Conservation (phyloP, 768 basidiomycete species). For the Amylocystis lapponica region DNA sequence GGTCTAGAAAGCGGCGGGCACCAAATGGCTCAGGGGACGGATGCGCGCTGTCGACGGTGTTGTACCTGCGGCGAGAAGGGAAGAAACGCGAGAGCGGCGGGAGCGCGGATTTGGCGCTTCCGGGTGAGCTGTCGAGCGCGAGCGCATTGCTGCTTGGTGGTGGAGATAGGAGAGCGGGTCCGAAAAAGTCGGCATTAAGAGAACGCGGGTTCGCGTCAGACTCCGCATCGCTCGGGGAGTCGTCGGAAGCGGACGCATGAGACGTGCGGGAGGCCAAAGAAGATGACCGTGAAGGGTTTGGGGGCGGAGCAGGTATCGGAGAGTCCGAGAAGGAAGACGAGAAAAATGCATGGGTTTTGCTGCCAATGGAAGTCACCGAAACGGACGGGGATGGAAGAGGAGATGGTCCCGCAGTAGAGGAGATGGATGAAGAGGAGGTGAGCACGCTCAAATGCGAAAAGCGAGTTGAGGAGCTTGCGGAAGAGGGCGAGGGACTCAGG, state of each 20-base stretch:
- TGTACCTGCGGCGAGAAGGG: conserved; percentile 35
- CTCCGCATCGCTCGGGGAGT: conserved; percentile 15
- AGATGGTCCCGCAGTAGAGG: conserved; percentile 14
- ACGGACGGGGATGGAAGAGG: conserved; percentile 22
- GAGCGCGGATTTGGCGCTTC: conserved; percentile 21
- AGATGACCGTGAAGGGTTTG: conserved; percentile 11
- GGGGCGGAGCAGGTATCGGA: conserved; percentile 41
- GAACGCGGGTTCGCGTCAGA: conserved; percentile 16
- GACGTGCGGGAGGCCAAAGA: conserved; percentile 11
- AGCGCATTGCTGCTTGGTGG: conserved; percentile 18
- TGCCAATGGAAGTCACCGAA: conserved; percentile 14
- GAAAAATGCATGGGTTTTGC: conserved; percentile 28
- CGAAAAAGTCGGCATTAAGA: conserved; percentile 22
- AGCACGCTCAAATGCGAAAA: conserved; percentile 22
- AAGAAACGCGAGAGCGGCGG: conserved; percentile 29
- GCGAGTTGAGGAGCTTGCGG: conserved; percentile 14
- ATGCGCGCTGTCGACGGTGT: conserved; percentile 15
- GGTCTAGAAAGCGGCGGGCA: conserved; percentile 10
- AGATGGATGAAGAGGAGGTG: conserved; percentile 15
- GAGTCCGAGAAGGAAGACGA: conserved; percentile 37
- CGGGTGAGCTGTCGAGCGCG: conserved; percentile 13
- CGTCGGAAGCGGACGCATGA: conserved; percentile 11
- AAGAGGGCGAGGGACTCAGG: conserved; percentile 17
- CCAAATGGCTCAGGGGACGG: conserved; percentile 9
- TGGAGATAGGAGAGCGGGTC: conserved; percentile 13